Evolutionary conservation across 345 rosid genomes (phyloP).

Genomic region (Leavenworthia alabamica): DNA sequence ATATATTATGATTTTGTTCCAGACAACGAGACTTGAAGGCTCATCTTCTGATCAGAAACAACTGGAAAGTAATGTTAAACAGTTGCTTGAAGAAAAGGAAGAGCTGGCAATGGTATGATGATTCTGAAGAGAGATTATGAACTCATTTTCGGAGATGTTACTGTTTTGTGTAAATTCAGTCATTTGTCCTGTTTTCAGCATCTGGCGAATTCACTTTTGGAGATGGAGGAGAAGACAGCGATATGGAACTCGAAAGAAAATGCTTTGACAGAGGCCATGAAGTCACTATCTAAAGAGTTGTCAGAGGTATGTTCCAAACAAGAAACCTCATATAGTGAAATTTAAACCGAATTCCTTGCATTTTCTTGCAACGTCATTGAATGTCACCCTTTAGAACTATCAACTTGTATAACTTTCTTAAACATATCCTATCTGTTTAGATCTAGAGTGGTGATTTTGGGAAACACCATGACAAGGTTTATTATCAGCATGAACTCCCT

Average conservation of each 20-base stretch:
- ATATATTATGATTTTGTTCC: slow-evolving; percentile 17
- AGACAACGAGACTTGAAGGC: slow-evolving; percentile 58
- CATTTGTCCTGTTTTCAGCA: slow-evolving; percentile 44
- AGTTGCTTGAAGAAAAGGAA: slow-evolving; percentile 70
- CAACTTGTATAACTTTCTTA: neutral
- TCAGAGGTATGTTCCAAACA: slow-evolving; percentile 45
- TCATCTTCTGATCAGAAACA: slow-evolving; percentile 47
- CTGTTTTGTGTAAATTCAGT: slow-evolving; percentile 12
- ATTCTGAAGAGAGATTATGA: slow-evolving; percentile 2
- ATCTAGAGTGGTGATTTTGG: neutral
- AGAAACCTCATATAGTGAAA: slow-evolving; percentile 2
- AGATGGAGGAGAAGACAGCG: slow-evolving; percentile 90
- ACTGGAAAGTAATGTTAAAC: slow-evolving; percentile 43
- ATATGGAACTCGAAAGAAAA: slow-evolving; percentile 73
- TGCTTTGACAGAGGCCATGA: slow-evolving; percentile 50
- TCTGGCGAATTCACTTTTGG: slow-evolving; percentile 68
- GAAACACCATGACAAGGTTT: neutral
- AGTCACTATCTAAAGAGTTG: slow-evolving; percentile 40
- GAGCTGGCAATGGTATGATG: slow-evolving; percentile 74
- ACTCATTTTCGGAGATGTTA: neutral
- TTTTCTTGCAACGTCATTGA: slow-evolving; percentile 6
- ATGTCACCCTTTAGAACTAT: slow-evolving; percentile 1
- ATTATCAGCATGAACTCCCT: neutral
- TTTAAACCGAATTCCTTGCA: neutral
- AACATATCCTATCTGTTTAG: neutral